Evolutionary conservation across 495 filamentous ascomycete species (phyloP).

Genomic region (Hyaloscypha finlandica): DNA sequence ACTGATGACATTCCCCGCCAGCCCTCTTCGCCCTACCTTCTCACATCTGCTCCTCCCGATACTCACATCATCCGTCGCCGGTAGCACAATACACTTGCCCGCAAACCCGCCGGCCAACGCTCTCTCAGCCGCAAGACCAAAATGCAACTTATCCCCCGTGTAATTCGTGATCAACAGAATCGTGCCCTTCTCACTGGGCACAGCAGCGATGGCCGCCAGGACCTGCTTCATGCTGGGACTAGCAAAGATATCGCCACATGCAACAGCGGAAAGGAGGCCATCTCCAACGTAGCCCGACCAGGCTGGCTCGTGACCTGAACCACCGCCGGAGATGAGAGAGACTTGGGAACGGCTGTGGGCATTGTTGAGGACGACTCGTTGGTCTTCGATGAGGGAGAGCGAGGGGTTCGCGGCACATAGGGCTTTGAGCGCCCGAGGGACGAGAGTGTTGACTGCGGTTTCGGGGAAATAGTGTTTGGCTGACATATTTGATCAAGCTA

Average conservation of each 20-base stretch:
- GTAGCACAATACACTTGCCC: slow-evolving; percentile 51
- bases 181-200: slow-evolving; percentile 56
- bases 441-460: slow-evolving; percentile 40
- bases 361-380: slow-evolving; percentile 59
- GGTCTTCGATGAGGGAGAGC: slow-evolving; percentile 55
- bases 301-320: slow-evolving; percentile 63
- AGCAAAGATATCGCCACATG: slow-evolving; percentile 63
- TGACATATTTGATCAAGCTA: slow-evolving; percentile 19
- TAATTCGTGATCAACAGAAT: slow-evolving; percentile 69
- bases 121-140: slow-evolving; percentile 63
- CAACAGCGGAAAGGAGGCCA: slow-evolving; percentile 61
- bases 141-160: slow-evolving; percentile 66
- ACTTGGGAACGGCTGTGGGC: slow-evolving; percentile 52
- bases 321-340: slow-evolving; percentile 61
- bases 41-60: slow-evolving; percentile 57
- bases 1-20: slow-evolving; percentile 50
- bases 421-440: slow-evolving; percentile 55
- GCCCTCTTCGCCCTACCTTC: slow-evolving; percentile 57
- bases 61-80: slow-evolving; percentile 60
- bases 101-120: slow-evolving; percentile 55
- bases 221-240: slow-evolving; percentile 64
- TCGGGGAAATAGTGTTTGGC: slow-evolving; percentile 31
- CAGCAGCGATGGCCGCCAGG: slow-evolving; percentile 55
- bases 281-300: slow-evolving; percentile 65
- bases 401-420: slow-evolving; percentile 58